Evolutionary conservation across 2,329 filamentous ascomycete species (phyloP), one percentile per base, ranked within the genome.

Genomic region (Penicillium sp.): DNA sequence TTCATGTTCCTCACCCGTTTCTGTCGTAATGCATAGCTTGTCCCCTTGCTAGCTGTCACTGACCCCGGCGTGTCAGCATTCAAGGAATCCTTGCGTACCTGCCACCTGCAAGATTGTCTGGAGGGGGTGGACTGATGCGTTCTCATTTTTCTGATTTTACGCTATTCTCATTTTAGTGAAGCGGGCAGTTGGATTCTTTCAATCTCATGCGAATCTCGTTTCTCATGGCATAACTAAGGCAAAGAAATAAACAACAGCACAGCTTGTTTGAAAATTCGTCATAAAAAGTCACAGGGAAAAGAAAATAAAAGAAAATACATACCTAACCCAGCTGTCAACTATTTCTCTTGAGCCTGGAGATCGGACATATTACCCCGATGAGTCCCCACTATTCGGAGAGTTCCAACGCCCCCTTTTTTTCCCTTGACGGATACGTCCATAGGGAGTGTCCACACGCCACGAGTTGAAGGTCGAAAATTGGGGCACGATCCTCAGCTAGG

Each of bases 271-370:
- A n/a, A n/a, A n/a, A n/a, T n/a, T n/a, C n/a, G n/a, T n/a, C n/a
- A n/a, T n/a, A n/a, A n/a, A n/a, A n/a, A n/a, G n/a, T n/a, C n/a
- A n/a, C n/a, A n/a, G n/a, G n/a, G n/a, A 9, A 21, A 37, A 19
- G 34, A 37, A 37, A 37, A 34, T 34, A 7, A 8, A 33, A n/a
- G 3, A 21, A 39, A 9, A 23, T 14, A 42, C 11, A 7, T 42
- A 42, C 34, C 52, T 59, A 50, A 46, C 56, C 60, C 59, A 68
- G 64, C 68, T 70, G 67, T 70, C 67, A 71, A 62, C 51, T 62
- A 66, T 54, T 67, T 60, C 26, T 28, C 66, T 65, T 58, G 33
- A 62, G 66, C 51, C 54, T 64, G 63, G 56, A 62, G 62, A 61
- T 69, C 68, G 67, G 68, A 60, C 60, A 60, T 64, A 65, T 69